These are phyloP conservation scores for Calocybe cyanea DNA, from an alignment of 768 basidiomycete species.

Conservation along the genomic window DNA sequence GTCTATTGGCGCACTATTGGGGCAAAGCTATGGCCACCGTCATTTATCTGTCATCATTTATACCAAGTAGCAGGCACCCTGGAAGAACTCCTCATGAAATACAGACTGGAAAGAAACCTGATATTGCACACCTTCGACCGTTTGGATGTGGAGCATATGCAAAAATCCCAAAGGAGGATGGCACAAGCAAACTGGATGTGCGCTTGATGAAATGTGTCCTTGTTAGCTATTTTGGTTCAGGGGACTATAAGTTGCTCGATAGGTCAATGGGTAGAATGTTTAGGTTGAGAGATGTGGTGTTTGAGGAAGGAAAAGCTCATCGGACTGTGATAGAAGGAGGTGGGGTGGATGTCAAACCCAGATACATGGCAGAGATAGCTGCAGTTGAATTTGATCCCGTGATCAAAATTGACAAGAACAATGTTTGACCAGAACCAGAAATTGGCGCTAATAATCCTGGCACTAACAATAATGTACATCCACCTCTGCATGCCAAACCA, in stretches of 20 bases:
- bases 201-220: conserved; percentile 15
- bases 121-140: conserved; percentile 23
- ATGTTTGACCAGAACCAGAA: no score
- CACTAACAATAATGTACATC: no score
- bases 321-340: no score
- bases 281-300: conserved; percentile 18
- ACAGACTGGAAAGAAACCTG: conserved; percentile 16
- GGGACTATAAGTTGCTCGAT: conserved; percentile 19
- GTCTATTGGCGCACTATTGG: conserved; percentile 13
- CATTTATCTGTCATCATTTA: neutral
- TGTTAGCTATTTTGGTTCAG: conserved; percentile 18
- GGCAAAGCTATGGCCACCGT: conserved; percentile 11
- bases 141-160: conserved; percentile 13
- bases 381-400: no score
- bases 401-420: no score
- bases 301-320: conserved; percentile 21
- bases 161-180: neutral
- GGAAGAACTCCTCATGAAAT: conserved; percentile 10
- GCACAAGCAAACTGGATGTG: neutral
- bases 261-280: conserved; percentile 8
- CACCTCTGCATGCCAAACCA: neutral
- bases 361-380: neutral
- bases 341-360: no score
- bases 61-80: conserved; percentile 8
- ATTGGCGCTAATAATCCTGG: no score